Base-by-base conservation (phyloP, 208 protist species). In the Vickermania ingenoplastis region DNA sequence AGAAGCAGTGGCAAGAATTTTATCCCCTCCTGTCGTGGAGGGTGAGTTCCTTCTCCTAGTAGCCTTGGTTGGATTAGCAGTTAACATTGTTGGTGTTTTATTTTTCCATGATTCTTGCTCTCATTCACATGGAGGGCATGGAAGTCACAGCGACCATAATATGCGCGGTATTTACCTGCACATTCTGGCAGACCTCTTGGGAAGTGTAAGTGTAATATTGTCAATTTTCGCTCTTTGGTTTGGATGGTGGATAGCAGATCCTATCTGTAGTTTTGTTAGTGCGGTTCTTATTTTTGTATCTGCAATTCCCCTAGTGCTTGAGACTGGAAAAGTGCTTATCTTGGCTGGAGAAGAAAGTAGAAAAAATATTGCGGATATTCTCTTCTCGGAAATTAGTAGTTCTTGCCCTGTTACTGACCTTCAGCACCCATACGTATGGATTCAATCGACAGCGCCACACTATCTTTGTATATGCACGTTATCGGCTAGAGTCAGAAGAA, bases 91-190 rank as follows among this genome's bases (percentile, higher is more conserved):
- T 31, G 87, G 91, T 4, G 57, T 96, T 61, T 17, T 86, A 1
- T 93, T 88, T 71, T 96, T 94, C 59, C 84, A 92, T 65, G 82
- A 86, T 26, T 53, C 69, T 21, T 73, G 86, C 59, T 67, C 71
- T 22, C 78, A 89, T 48, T 73, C 69, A 1, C 77, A 83, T 17
- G 51, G 69, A 30, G 57, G 58, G 2, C 77, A 83, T 17, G 51
- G 69, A 30, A 56, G 58, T 45, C 41, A 67, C 48, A 67, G 75
- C 14, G 82, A 91, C 57, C 78, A 90, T 66, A 94, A 94, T 57
- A 86, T 95, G 63, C 54, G 84, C 25, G 85, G 88, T 1, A 76
- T 95, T 13, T 93, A 89, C 63, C 62, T 96, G 17, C 91, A 96
- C 65, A 91, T 96, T 70, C 50, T 96, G 1, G 86, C 88, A 1